These are phyloP conservation scores for Nymphaea colorata DNA, from an alignment of 164 flowering plant genomes.

Conservation along the genomic window DNA sequence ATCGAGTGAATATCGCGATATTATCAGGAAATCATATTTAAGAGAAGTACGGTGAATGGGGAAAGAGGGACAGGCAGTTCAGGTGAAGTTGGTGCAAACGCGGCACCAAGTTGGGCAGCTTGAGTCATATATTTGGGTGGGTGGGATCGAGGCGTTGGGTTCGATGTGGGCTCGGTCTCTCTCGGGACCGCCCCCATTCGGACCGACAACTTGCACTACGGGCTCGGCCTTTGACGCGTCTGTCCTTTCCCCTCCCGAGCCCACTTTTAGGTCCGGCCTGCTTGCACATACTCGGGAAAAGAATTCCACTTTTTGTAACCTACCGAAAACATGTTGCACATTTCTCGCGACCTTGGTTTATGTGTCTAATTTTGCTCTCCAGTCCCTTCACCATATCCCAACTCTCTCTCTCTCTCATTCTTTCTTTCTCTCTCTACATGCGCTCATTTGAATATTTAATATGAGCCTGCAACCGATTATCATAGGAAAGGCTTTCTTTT, in stretches of 20 bases:
- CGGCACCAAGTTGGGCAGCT: not conserved
- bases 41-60: not conserved
- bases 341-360: not conserved
- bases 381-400: no score
- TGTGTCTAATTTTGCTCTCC: not conserved
- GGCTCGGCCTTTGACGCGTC: not conserved
- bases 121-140: not conserved
- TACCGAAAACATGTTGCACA: no score
- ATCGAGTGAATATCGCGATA: not conserved
- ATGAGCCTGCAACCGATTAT: no score
- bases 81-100: not conserved
- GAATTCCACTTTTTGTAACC: not conserved
- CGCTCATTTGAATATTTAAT: no score
- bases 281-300: not conserved
- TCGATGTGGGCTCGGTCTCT: not conserved
- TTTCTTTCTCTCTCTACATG: no score
- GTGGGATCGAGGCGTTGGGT: not conserved
- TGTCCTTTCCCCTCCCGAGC: not conserved
- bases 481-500: no score
- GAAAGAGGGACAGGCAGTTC: not conserved
- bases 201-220: not conserved
- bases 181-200: not conserved
- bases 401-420: no score
- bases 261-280: not conserved
- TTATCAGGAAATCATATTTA: not conserved